Conservation (phyloP, 1,139 yeast genomes). For the Pichia sorboxylosa region DNA sequence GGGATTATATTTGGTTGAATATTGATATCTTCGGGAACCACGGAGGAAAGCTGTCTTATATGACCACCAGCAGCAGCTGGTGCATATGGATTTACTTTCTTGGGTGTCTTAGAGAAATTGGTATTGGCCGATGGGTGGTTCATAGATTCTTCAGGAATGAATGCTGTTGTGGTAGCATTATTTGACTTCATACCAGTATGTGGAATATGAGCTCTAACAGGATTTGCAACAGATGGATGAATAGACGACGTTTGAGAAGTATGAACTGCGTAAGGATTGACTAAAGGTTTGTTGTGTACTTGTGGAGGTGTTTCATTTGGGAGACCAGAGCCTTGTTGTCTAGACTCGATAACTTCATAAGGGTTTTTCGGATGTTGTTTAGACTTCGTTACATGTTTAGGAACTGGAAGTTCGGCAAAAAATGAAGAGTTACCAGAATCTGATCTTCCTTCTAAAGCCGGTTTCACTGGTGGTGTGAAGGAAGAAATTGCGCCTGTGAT, state of each 20-base stretch:
- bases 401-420: conserved; percentile 35
- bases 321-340: not conserved
- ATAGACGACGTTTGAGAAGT: not conserved
- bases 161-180: not conserved
- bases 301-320: not conserved
- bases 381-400: conserved; percentile 3
- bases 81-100: conserved; percentile 21
- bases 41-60: conserved; percentile 16
- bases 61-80: conserved; percentile 23
- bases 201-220: conserved; percentile 5
- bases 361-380: conserved; percentile 15
- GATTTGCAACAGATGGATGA: not conserved
- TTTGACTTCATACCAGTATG: not conserved
- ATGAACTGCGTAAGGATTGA: not conserved
- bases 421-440: conserved; percentile 22
- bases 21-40: conserved; percentile 10
- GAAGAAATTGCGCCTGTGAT: not conserved
- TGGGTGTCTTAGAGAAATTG: conserved; percentile 1
- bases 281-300: not conserved
- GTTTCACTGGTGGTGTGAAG: not conserved
- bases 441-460: conserved; percentile 4
- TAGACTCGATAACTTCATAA: conserved; percentile 9
- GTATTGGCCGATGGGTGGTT: not conserved
- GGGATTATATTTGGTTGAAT: conserved; percentile 19
- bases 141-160: not conserved